Base-by-base conservation (phyloP, 1,139 yeast genomes). In the Yamadazyma diospyri region DNA sequence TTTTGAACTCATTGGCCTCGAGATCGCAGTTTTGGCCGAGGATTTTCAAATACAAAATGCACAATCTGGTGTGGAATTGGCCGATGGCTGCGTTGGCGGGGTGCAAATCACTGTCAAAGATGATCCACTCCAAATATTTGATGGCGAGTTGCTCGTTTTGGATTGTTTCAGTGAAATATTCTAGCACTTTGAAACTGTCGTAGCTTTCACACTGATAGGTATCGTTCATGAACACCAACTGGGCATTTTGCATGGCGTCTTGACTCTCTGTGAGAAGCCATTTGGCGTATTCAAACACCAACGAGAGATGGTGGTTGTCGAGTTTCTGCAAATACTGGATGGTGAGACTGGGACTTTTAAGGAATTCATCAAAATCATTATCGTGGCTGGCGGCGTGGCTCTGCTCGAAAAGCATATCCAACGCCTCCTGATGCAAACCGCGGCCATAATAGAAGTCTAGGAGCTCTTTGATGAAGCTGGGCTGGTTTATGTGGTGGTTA, bases 391-490 rank as follows among this genome's bases (percentile, higher is more conserved):
- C 20, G 11, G 54, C 51, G 29, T 62, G 64, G 2, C 67, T 55
- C 19, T 67, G 44, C n/a, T 57, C 50, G 33, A 58, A 52, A 27
- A 89, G 61, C 53, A 86, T 67, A 9, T 68, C 61, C 30, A 92
- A 59, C 0, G 97, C 95, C 36, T 80, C 78, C 10, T 64, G 60
- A 55, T 88, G 96, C 29, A 76, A 55, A 2, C 61, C 55, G 36
- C 82, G 67, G 7, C 84, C 77, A 48, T 66, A 81, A 48, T 83
- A 86, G 50, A 86, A 92, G 50, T 86, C 95, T 10, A 87, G 70
- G 27, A 92, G 64, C 45, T 88, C 97, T 28, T 72, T 73, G 47
- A 77, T 72, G 50, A 76, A 72, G 5, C 66, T 64, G 6, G 71
- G 63, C 21, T 65, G 59, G n/a, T 64, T 61, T 7, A 13, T 11